Conservation (phyloP, 345 rosid genomes). For the Salix arbutifolia region DNA sequence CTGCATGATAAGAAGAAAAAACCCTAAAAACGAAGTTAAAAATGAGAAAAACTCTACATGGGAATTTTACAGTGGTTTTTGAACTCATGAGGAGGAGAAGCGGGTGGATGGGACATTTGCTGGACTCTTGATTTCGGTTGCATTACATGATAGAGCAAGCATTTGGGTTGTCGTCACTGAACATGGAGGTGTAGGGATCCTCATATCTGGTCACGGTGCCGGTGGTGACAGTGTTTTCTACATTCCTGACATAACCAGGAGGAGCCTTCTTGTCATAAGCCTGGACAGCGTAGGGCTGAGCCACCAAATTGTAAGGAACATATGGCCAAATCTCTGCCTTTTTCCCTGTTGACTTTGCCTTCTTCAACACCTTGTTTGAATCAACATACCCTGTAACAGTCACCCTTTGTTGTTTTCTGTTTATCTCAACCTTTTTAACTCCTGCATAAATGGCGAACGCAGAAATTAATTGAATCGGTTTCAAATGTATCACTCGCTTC, state of each 20-base stretch:
- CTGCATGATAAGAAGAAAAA: neutral
- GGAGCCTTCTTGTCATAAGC: constrained; percentile 98
- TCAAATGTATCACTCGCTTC: neutral
- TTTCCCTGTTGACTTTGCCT: constrained; percentile 86
- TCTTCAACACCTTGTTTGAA: constrained; percentile 70
- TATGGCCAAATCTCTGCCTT: constrained; percentile 97
- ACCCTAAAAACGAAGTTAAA: neutral
- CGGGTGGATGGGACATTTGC: neutral
- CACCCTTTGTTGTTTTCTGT: constrained; percentile 92
- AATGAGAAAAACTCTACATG: neutral
- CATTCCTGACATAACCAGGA: constrained; percentile 79
- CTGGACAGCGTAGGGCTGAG: constrained; percentile 66
- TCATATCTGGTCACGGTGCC: constrained; percentile 43
- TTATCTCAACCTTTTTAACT: constrained; percentile 71
- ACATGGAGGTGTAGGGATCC: constrained; percentile 56
- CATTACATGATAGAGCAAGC: constrained; percentile 80
- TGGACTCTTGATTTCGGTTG: neutral
- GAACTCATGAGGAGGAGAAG: neutral
- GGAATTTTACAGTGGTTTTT: constrained; percentile 18
- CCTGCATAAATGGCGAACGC: constrained; percentile 38
- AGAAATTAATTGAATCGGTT: neutral
- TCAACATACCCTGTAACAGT: constrained; percentile 80
- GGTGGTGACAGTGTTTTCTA: constrained; percentile 39
- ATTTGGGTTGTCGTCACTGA: constrained; percentile 92
- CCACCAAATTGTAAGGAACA: constrained; percentile 80